Percentiles rank a stretch among this genome's conserved stretches.
Evolutionary conservation across 768 basidiomycete species (phyloP).

Genomic region (Pilatotrama ljubarskyi): DNA sequence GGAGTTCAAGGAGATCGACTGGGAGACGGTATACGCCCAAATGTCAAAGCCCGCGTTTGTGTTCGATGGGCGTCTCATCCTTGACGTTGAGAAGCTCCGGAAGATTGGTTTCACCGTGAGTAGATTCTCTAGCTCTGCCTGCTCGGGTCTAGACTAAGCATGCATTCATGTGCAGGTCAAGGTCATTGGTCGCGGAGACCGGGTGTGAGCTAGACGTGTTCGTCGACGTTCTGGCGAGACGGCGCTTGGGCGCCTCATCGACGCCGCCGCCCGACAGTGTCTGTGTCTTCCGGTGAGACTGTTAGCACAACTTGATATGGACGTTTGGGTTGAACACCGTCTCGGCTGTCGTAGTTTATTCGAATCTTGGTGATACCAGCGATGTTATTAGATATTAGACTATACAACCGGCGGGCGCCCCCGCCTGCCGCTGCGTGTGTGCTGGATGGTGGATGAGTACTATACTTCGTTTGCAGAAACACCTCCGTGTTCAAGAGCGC

Average conservation of each 20-base stretch:
- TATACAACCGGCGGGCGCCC: too few relatives aligned
- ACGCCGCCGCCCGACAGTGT: too few relatives aligned
- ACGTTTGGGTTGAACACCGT: too few relatives aligned
- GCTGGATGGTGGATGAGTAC: too few relatives aligned
- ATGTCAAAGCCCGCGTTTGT: conserved; percentile 99
- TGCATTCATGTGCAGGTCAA: conserved; percentile 51
- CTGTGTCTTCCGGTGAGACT: too few relatives aligned
- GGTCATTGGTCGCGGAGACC: conserved; percentile 58
- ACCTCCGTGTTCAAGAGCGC: conserved; percentile 99
- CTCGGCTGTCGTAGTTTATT: too few relatives aligned
- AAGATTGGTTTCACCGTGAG: conserved; percentile 88
- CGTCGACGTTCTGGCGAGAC: neutral
- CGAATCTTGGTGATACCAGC: too few relatives aligned
- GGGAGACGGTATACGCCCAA: conserved; percentile 76
- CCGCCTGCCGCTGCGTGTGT: too few relatives aligned
- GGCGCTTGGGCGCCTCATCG: too few relatives aligned
- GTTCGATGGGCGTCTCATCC: conserved; percentile 89
- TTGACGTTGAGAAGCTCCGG: conserved; percentile 77
- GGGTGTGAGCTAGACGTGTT: conserved; percentile 29
- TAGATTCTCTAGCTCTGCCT: conserved; percentile 1
- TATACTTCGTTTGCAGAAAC: too few relatives aligned
- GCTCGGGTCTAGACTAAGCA: neutral
- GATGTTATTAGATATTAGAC: too few relatives aligned
- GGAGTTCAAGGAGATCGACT: conserved; percentile 92
- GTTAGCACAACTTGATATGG: too few relatives aligned